Percentiles rank a stretch among this genome's conserved stretches.
Conservation (phyloP, 768 basidiomycete species). For the Agaricus subrufescens region DNA sequence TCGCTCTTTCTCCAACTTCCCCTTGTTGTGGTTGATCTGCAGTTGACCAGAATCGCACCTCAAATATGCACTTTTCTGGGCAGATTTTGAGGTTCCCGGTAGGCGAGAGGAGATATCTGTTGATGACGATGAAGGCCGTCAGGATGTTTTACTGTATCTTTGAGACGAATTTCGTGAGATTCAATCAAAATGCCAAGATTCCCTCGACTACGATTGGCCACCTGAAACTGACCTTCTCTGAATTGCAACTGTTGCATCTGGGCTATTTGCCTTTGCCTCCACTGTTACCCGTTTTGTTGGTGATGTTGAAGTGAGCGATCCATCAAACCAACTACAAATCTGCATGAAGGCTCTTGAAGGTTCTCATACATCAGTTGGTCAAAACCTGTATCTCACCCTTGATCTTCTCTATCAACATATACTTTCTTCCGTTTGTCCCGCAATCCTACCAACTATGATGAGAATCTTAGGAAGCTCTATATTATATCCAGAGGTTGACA, state of each 20-base stretch:
- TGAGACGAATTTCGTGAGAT: not conserved
- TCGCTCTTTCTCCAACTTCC: not conserved
- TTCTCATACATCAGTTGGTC: not conserved
- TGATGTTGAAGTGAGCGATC: not conserved
- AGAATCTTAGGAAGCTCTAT: not conserved
- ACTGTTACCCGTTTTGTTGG: no score
- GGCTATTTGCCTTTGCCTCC: no score
- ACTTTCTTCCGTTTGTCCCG: no score
- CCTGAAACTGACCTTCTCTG: not conserved
- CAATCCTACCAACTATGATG: no score
- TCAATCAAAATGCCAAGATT: not conserved
- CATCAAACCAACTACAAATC: not conserved
- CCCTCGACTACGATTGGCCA: not conserved
- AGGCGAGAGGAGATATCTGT: not conserved
- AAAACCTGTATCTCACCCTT: not conserved
- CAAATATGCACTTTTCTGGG: not conserved
- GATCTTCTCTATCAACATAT: no score
- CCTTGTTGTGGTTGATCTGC: not conserved
- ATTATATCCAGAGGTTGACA: not conserved
- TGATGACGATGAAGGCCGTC: not conserved
- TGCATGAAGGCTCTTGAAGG: not conserved
- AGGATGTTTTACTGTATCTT: not conserved
- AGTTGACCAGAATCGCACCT: slow-evolving; percentile 1
- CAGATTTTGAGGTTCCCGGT: not conserved
- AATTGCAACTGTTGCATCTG: not conserved